These are phyloP conservation scores for Cardamine occulta DNA, from an alignment of 345 rosid genomes.

Conservation along the genomic window DNA sequence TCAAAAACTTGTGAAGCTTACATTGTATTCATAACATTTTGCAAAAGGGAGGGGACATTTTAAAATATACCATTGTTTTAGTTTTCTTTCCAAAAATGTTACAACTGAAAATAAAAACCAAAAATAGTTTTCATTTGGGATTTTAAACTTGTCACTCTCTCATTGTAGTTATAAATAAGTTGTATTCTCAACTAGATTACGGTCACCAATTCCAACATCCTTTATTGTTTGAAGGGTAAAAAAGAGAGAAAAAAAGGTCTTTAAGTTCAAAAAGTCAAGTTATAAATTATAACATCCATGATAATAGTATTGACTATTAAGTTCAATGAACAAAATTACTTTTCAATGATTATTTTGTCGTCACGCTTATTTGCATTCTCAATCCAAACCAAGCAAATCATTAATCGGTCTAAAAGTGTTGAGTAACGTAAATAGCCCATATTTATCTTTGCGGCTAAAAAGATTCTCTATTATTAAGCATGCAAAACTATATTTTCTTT, in stretches of 20 bases:
- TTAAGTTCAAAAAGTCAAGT: not conserved
- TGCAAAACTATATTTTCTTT: constrained; percentile 22
- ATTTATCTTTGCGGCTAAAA: constrained; percentile 34
- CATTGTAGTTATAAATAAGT: not conserved
- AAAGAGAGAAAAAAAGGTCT: not conserved
- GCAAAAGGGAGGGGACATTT: not conserved
- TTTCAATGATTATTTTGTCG: constrained; percentile 30
- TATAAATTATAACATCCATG: not conserved
- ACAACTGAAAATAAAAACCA: not conserved
- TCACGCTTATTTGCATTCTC: constrained; percentile 35
- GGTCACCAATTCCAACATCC: not conserved
- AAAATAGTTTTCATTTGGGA: not conserved
- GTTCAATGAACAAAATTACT: not conserved
- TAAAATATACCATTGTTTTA: no score
- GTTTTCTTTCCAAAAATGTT: not conserved
- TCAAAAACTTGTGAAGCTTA: not conserved
- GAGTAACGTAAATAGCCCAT: constrained; percentile 36
- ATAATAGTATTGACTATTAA: not conserved
- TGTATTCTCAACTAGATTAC: not conserved
- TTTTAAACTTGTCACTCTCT: not conserved
- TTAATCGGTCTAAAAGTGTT: constrained; percentile 11
- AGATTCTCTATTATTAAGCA: constrained; percentile 25
- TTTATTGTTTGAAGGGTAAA: not conserved
- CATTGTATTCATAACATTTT: not conserved
- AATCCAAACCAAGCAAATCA: constrained; percentile 33